These are phyloP conservation scores for Sophora flavescens DNA, from an alignment of 306 rosid species.

Conservation along the genomic window DNA sequence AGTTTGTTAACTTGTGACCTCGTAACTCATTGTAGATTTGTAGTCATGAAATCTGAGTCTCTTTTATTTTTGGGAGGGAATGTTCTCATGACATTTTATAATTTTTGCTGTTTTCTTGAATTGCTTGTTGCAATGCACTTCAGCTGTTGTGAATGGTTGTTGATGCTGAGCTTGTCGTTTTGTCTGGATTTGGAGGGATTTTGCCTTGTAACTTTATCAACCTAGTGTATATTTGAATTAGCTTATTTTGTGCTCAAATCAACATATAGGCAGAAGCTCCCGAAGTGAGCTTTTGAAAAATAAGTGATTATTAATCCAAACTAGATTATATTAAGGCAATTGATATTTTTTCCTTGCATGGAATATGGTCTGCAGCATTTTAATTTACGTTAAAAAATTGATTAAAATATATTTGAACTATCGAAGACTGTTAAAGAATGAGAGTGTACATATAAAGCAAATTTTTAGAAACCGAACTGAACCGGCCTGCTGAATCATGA, in stretches of 20 bases:
- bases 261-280: too few relatives aligned
- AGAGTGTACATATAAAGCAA: not conserved
- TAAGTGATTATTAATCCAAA: too few relatives aligned
- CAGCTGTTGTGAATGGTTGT: not conserved
- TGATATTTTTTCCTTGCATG: not conserved
- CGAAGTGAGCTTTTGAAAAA: too few relatives aligned
- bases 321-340: not conserved
- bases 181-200: not conserved
- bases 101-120: not conserved
- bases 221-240: too few relatives aligned
- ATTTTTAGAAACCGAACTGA: too few relatives aligned
- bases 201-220: not conserved
- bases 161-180: not conserved
- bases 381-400: not conserved
- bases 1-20: conserved; percentile 15
- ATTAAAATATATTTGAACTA: not conserved
- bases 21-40: conserved; percentile 20
- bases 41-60: not conserved
- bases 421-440: not conserved
- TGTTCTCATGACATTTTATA: not conserved
- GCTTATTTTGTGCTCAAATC: too few relatives aligned
- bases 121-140: not conserved
- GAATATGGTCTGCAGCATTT: conserved; percentile 9
- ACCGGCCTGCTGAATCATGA: too few relatives aligned
- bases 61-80: not conserved